A percentile compares a stretch with the other conserved stretches of the same genome.
Evolutionary conservation across 2,329 filamentous ascomycete species (phyloP).

Genomic region (Diplodia corticola): DNA sequence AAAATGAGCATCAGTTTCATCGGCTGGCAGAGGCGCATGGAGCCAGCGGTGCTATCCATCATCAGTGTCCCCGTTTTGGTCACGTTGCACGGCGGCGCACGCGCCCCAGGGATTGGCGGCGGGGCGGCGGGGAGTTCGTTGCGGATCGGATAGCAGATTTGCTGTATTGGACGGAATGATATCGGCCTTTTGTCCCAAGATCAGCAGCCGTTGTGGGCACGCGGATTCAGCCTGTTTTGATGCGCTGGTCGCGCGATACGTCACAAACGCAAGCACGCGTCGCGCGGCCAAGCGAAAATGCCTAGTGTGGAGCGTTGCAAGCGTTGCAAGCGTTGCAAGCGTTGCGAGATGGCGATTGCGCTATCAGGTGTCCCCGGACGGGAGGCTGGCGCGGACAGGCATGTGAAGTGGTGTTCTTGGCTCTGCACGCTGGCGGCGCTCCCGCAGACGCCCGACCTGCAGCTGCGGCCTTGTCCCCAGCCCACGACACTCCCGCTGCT

Average conservation of each 20-base stretch:
- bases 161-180: constrained; percentile 14
- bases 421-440: background rate
- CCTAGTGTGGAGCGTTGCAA: background rate
- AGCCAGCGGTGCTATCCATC: background rate
- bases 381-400: background rate
- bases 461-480: constrained; percentile 11
- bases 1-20: constrained; percentile 24
- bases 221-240: constrained; percentile 17
- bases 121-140: constrained; percentile 9
- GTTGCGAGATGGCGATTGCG: background rate
- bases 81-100: constrained; percentile 11
- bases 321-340: too few relatives aligned
- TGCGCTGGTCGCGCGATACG: constrained; percentile 2
- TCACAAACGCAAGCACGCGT: background rate
- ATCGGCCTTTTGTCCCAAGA: constrained; percentile 16
- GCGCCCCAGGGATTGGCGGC: background rate
- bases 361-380: background rate
- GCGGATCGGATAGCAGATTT: constrained; percentile 14
- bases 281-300: background rate
- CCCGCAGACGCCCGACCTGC: constrained; percentile 15
- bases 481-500: constrained; percentile 2
- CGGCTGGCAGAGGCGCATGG: constrained; percentile 16
- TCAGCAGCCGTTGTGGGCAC: constrained; percentile 1
- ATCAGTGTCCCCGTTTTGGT: background rate
- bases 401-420: constrained; percentile 5